Base-by-base conservation (phyloP, 768 basidiomycete genomes). In the Mycena floridula region DNA sequence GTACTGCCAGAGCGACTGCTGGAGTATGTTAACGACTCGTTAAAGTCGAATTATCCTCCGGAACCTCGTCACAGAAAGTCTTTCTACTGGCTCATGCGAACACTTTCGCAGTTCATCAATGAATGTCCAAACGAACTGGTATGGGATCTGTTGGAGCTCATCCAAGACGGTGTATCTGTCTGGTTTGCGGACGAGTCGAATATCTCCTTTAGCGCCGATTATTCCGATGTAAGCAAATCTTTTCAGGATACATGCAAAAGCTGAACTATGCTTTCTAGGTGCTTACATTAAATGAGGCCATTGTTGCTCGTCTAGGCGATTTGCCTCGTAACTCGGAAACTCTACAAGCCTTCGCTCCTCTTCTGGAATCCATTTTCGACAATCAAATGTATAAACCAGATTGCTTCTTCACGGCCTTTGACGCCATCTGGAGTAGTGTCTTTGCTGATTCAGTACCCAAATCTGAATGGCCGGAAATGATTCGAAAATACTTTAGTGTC, bases 11-110 rank as follows among this genome's bases (percentile, higher is more conserved):
- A 63, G 12, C 56, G 62, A 20, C 54, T 88, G 13, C 59, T 87
- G 23, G 74, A 78, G 37, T 74, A 86, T 43, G 67, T 80, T 42
- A 78, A 81, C 47, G 74, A 77, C 35, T 77, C 77, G 0, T 65
- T 89, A 46, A 61, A 66, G 18, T 68, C 74, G 7, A 73, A 74
- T 7, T 90, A 90, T 61, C 87, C 87, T 0, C 83, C 85, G 0
- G 72, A 73, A 16, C 68, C 74, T 4, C 65, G 66, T 38, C 73
- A 77, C 52, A 68, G 72, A 54, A 68, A 74, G 42, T 69, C 70
- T 27, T 73, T 75, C 26, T 64, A 77, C 48, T 89, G 85, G 85
- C 65, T 85, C 50, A 62, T 80, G 16, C 66, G 79, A 28, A 70
- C 81, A 4, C 59, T 88, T 42, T 71, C 70, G 36, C 61, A 65